phyloP scores from a whole-genome alignment of 2,329 filamentous ascomycete genomes.

The Paecilomyces niveus region DNA sequence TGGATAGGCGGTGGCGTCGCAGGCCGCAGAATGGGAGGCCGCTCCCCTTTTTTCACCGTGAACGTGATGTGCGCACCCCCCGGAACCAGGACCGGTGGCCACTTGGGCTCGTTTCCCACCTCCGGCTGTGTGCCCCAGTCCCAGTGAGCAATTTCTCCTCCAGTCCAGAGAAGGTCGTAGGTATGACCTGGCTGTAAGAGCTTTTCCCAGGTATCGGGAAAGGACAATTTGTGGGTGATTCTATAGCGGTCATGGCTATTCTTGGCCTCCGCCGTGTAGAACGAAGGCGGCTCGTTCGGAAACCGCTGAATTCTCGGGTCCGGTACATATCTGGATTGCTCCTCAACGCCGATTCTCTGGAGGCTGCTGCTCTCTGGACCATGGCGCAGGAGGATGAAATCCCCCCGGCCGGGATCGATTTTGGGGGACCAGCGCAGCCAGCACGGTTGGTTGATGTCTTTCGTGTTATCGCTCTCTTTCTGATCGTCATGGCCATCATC shows the following conservation, averaged over 20 bases:
- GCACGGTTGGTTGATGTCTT: not conserved
- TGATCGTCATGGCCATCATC: not conserved
- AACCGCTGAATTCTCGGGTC: not conserved
- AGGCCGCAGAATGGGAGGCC: not conserved
- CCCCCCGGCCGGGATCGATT: not conserved
- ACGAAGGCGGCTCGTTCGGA: not conserved
- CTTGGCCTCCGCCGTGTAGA: not conserved
- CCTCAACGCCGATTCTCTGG: not conserved
- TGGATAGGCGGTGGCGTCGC: not conserved
- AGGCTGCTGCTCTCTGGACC: not conserved
- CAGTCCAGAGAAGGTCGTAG: not conserved
- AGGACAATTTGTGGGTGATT: not conserved
- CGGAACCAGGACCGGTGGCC: not conserved
- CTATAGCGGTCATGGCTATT: not conserved
- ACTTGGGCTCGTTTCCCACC: not conserved
- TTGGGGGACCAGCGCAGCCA: not conserved
- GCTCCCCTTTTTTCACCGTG: not conserved
- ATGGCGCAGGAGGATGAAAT: not conserved
- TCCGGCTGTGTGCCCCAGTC: not conserved
- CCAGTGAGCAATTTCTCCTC: not conserved
- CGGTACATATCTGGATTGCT: not conserved
- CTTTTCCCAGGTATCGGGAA: not conserved
- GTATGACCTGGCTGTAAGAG: not conserved
- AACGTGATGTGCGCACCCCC: not conserved
- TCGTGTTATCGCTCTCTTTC: not conserved